Conservation (phyloP, 495 filamentous ascomycete genomes). For the Daldinia concentrica region DNA sequence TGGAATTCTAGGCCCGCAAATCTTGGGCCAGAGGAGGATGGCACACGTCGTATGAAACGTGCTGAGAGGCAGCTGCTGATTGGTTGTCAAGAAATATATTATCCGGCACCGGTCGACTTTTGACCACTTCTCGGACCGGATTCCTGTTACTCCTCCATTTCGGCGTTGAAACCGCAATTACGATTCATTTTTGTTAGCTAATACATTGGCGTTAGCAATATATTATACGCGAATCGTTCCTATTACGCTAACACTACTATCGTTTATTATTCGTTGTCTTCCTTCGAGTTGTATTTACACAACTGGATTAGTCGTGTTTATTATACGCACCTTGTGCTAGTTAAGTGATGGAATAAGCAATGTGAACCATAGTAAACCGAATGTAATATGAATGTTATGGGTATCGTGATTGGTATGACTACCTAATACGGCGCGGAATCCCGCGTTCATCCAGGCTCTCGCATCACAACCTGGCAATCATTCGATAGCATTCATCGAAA, state of each 20-base stretch:
- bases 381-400: background rate
- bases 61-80: background rate
- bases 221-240: background rate
- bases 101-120: background rate
- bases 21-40: background rate
- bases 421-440: background rate
- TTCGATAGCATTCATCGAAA: background rate
- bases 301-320: background rate
- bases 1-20: background rate
- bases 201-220: background rate
- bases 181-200: background rate
- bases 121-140: background rate
- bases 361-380: background rate
- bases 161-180: background rate
- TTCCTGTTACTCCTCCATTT: background rate
- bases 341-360: background rate
- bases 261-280: background rate
- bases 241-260: background rate
- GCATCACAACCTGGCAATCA: background rate
- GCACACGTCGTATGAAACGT: background rate
- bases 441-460: background rate
- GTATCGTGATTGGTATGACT: slow-evolving; percentile 18
- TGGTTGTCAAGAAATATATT: background rate
- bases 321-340: background rate
- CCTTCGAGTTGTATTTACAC: background rate